Percentiles rank a stretch among this genome's conserved stretches.
These are phyloP conservation scores for Cercospora sojina DNA, from an alignment of 2,329 filamentous ascomycete species.

Conservation along the genomic window DNA sequence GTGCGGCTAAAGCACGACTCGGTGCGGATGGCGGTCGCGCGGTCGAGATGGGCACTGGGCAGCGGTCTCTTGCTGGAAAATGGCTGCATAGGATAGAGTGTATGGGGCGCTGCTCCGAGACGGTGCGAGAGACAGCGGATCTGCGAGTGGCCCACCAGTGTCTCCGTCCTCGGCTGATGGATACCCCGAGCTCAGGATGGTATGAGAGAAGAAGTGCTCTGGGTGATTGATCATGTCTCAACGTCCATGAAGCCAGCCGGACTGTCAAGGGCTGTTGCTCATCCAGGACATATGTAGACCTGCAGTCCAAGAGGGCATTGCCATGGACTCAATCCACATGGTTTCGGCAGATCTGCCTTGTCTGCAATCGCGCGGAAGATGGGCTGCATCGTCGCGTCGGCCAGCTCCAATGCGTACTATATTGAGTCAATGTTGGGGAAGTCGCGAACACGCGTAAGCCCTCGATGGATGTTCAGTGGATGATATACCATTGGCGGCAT, in stretches of 20 bases:
- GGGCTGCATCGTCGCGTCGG: background rate
- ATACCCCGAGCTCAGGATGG: background rate
- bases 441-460: background rate
- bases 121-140: constrained; percentile 6
- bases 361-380: background rate
- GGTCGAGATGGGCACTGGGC: background rate
- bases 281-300: background rate
- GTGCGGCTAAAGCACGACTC: background rate
- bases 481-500: background rate
- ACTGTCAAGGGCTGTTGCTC: background rate
- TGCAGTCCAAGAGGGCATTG: background rate
- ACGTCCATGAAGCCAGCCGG: background rate
- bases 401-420: background rate
- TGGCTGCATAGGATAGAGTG: background rate
- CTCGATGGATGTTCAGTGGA: no score
- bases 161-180: background rate
- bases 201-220: background rate
- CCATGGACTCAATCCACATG: background rate
- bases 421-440: background rate
- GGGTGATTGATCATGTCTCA: background rate
- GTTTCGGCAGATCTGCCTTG: background rate
- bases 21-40: background rate
- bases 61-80: background rate
- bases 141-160: background rate
- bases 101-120: background rate